Evolutionary conservation across 2,329 filamentous ascomycete species (phyloP).

Genomic region (Colletotrichum musae): DNA sequence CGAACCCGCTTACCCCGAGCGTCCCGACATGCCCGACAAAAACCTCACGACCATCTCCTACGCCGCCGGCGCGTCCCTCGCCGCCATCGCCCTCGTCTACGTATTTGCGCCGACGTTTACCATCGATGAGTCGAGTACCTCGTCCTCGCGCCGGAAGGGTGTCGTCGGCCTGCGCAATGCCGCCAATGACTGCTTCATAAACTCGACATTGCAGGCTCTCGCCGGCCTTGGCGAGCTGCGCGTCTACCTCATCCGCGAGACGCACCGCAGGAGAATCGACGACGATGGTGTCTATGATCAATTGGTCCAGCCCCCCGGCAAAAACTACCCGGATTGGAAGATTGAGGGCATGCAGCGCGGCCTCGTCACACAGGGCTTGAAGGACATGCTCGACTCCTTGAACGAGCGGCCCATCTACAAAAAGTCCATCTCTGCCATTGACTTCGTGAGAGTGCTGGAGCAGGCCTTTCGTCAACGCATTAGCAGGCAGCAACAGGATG

Average conservation of each 20-base stretch:
- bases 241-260: constrained; percentile 92
- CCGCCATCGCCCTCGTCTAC: constrained; percentile 94
- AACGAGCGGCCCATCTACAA: constrained; percentile 95
- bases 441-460: constrained; percentile 88
- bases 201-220: constrained; percentile 93
- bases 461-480: constrained; percentile 90
- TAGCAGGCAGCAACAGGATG: constrained; percentile 95
- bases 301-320: constrained; percentile 65
- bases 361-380: constrained; percentile 87
- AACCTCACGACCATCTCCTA: constrained; percentile 89
- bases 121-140: constrained; percentile 84
- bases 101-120: constrained; percentile 98
- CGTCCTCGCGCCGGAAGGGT: constrained; percentile 83
- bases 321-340: constrained; percentile 70
- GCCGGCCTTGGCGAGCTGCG: constrained; percentile 92
- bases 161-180: constrained; percentile 91
- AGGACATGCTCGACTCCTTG: constrained; percentile 91
- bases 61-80: constrained; percentile 94
- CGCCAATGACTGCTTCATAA: constrained; percentile 97
- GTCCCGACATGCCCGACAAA: constrained; percentile 80
- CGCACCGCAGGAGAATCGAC: constrained; percentile 86
- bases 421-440: constrained; percentile 91
- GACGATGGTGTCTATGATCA: constrained; percentile 81
- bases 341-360: constrained; percentile 81
- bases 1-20: constrained; percentile 17